Evolutionary conservation across 176 grass and related monocot genomes (phyloP).

Genomic region (Leersia perrieri): DNA sequence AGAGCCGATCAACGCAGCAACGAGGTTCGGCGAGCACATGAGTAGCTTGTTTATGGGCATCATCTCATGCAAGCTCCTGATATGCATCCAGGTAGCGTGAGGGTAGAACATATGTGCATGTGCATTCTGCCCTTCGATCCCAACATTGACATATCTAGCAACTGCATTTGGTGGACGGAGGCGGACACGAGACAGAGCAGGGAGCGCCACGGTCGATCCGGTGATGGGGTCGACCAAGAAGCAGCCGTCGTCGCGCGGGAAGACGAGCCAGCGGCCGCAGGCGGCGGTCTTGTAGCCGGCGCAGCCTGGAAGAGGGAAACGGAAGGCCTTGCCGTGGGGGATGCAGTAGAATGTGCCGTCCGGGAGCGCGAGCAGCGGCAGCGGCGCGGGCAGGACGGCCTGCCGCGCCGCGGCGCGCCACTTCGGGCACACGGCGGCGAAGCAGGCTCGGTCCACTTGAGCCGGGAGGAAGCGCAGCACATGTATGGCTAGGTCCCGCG

Average conservation of each 20-base stretch:
- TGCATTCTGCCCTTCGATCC: too few species aligned
- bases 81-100: not conserved
- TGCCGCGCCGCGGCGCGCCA: slow-evolving; percentile 2
- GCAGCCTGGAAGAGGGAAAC: too few species aligned
- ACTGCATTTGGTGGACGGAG: not conserved
- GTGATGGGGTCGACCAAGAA: not conserved
- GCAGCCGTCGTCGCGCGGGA: not conserved
- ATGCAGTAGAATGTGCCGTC: not conserved
- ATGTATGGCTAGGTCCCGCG: not conserved
- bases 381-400: not conserved
- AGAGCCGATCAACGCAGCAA: not conserved
- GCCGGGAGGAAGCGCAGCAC: slow-evolving; percentile 23
- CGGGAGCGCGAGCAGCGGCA: not conserved
- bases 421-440: slow-evolving; percentile 24
- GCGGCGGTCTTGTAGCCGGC: too few species aligned
- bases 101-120: too few species aligned
- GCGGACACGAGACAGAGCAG: not conserved
- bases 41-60: not conserved
- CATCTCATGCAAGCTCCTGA: not conserved
- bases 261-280: not conserved
- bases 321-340: too few species aligned
- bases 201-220: not conserved
- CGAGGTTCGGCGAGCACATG: not conserved
- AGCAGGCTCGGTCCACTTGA: not conserved
- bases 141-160: too few species aligned